Base-by-base conservation (phyloP, 306 rosid genomes). In the Trifolium fragiferum region DNA sequence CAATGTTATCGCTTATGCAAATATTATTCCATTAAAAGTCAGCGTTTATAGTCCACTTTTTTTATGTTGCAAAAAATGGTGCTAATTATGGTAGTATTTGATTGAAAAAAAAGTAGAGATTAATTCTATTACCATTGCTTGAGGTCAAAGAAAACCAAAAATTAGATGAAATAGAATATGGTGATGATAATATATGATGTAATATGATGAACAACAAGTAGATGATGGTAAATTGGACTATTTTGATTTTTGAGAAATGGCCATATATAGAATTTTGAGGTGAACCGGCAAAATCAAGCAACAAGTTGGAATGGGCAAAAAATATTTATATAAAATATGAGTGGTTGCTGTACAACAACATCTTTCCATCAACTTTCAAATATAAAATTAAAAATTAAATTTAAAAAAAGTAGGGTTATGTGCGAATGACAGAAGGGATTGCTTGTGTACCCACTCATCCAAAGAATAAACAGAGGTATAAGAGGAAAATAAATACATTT, bases 381-480 rank as follows among this genome's bases (percentile, higher is more conserved):
- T 78, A 66, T 50, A 67, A 73, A 76, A 57, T 19, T 19, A 47
- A 57, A 11, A 21, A 57, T 10, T 23, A 14, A 60, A 32, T 14
- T 35, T 40, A 0, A 68, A 74, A 54, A 27, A 83, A 84, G 61
- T 77, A 74, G 37, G 77, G 77, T 76, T 57, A 74, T 78, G 91
- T 86, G 87, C 70, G 62, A 81, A 64, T 84, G 92, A 90, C 92
- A 87, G 88, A 77, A 84, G 83, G 88, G 89, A 86, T 90, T 81
- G 92, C 86, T 90, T 90, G 90, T 79, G 70, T 67, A 77, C 49
- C 87, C 83, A 81, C 86, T 59, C 85, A 82, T 63, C 77, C 74
- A 38, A 72, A 54, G 82, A 80, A 82, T 75, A 75, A 78, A 81
- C 81, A 70, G 81, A 70, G 81, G 62, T 43, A 78, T 80, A 73